Base-by-base conservation (phyloP, 108 stramenopile genomes). In the Skeletonema costatum region DNA sequence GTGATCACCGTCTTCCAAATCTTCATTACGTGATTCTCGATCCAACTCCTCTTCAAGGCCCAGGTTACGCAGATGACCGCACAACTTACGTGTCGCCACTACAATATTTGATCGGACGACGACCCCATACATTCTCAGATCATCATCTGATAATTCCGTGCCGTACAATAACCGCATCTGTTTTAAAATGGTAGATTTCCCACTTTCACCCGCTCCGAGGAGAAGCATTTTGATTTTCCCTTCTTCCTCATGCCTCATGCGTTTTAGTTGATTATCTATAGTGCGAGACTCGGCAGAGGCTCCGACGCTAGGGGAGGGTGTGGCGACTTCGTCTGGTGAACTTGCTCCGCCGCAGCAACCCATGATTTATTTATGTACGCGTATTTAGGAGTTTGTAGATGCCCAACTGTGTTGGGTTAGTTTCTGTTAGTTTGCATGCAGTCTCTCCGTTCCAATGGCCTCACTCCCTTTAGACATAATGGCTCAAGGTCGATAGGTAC, bases 131-230 rank as follows among this genome's bases (percentile, higher is more conserved):
- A 93, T 90, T 53, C 89, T 71, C 17, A 92, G 58, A 68, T 96
- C 91, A 65, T 96, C 94, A 44, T 93, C 94, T 51, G 82, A 64
- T 16, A 87, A 76, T 3, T 88, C 86, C 9, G 83, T 58, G 2
- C 92, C 92, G 69, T 93, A 86, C 3, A 96, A 74, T 42, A 96
- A 88, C 44, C 95, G 82, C 91, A 93, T 95, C 70, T 99, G 97
- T 85, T 98, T 99, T 61, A 99, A 97, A 36, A 99, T 97, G 6
- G 99, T 99, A 36, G 94, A 96, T 82, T 99, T 99, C 36, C 99
- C 99, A 98, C 80, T 99, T 98, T 29, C n/a, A n/a, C 98, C 99
- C 10, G 99, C 98, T 7, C 99, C 99, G 14, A 99, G 84, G 60
- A 99, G 79, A 11, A 99, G 84, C 66, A 99, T 89, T 87, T 99